Evolutionary conservation across 352 stramenopile species (phyloP).

Genomic region (Elongisporangium prolatum): DNA sequence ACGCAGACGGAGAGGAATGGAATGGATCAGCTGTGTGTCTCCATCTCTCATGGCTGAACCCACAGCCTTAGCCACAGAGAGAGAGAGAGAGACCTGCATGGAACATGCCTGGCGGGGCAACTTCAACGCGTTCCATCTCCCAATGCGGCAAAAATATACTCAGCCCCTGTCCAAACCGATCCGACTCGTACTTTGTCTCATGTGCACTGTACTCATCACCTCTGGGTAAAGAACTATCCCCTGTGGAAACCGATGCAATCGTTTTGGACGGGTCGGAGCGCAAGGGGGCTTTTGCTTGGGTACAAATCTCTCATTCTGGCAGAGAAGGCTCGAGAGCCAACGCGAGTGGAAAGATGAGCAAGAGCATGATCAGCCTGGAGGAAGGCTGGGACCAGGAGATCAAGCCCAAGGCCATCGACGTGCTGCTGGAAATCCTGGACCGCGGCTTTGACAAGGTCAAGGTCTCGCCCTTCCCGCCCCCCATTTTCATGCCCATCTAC

Average conservation of each 20-base stretch:
- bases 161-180: neutral
- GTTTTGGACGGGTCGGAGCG: neutral
- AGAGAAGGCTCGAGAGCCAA: slow-evolving; percentile 2
- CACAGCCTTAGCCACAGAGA: neutral
- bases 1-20: neutral
- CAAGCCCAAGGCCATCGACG: slow-evolving; percentile 86
- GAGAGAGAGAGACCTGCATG: slow-evolving; percentile 14
- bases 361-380: slow-evolving; percentile 82
- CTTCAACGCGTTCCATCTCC: slow-evolving; percentile 31
- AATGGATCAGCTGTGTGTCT: too few relatives aligned
- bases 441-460: slow-evolving; percentile 82
- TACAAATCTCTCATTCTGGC: neutral
- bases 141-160: slow-evolving; percentile 21
- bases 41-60: neutral
- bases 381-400: slow-evolving; percentile 87
- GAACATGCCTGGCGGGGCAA: slow-evolving; percentile 25
- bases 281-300: neutral
- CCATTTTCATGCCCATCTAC: slow-evolving; percentile 88
- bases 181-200: neutral
- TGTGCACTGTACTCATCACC: neutral
- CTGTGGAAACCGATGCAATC: neutral
- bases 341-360: slow-evolving; percentile 53
- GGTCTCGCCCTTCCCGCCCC: slow-evolving; percentile 76
- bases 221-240: neutral
- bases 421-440: slow-evolving; percentile 83